Conservation (phyloP, 495 filamentous ascomycete genomes). For the Oidiodendron maius region DNA sequence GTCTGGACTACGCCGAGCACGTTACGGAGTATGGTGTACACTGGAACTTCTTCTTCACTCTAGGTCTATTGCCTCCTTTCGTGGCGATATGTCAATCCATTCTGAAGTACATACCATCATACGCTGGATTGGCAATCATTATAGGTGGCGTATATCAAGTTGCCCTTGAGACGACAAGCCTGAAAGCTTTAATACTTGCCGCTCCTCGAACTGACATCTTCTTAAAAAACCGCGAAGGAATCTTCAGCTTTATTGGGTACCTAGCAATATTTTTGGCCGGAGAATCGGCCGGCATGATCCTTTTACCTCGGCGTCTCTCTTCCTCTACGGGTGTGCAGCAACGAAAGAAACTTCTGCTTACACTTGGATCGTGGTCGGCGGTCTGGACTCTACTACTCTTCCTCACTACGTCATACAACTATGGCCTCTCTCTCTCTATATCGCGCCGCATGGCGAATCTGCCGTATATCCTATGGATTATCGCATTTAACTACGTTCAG, state of each 20-base stretch:
- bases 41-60: slow-evolving; percentile 99
- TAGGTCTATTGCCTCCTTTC: slow-evolving; percentile 84
- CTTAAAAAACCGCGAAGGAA: slow-evolving; percentile 85
- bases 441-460: slow-evolving; percentile 90
- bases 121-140: slow-evolving; percentile 61
- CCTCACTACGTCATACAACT: slow-evolving; percentile 56
- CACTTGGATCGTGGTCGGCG: slow-evolving; percentile 50
- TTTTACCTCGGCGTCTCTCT: slow-evolving; percentile 57
- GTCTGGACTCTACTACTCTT: slow-evolving; percentile 65
- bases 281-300: slow-evolving; percentile 70
- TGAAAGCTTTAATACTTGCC: slow-evolving; percentile 81
- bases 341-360: slow-evolving; percentile 51
- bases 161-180: slow-evolving; percentile 64
- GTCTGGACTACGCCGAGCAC: slow-evolving; percentile 92
- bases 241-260: slow-evolving; percentile 91
- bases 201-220: slow-evolving; percentile 71
- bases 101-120: slow-evolving; percentile 58
- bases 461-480: slow-evolving; percentile 88
- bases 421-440: slow-evolving; percentile 66
- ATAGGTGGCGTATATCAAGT: slow-evolving; percentile 65
- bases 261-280: slow-evolving; percentile 92
- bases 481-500: slow-evolving; percentile 79
- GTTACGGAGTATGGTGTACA: slow-evolving; percentile 97
- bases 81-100: slow-evolving; percentile 76
- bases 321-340: slow-evolving; percentile 28